These are phyloP conservation scores for Phialocephala subalpina DNA, from an alignment of 2,329 filamentous ascomycete species.

Conservation along the genomic window DNA sequence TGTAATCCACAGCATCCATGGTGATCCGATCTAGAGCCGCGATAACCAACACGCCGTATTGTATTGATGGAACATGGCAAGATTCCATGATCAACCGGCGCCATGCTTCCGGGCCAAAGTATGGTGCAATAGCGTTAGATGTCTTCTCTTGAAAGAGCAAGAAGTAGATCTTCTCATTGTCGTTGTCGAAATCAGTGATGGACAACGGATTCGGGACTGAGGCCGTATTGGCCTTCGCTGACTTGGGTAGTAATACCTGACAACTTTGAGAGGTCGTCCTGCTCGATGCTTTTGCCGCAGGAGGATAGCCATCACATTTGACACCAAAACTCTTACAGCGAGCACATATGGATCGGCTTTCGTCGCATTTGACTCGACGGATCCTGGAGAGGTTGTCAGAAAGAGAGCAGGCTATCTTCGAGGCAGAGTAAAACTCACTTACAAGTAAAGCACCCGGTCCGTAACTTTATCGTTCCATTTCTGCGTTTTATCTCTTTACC, in stretches of 20 bases:
- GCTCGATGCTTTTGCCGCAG: not conserved
- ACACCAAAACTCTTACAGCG: conserved; percentile 9
- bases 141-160: conserved; percentile 22
- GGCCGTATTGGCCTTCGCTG: not conserved
- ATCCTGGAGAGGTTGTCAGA: conserved; percentile 3
- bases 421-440: not conserved
- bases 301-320: conserved; percentile 15
- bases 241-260: not conserved
- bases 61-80: conserved; percentile 19
- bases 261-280: not conserved
- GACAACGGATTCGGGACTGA: not conserved
- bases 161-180: conserved; percentile 25
- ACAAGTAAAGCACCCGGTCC: conserved; percentile 14
- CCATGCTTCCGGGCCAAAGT: conserved; percentile 21
- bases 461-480: not conserved
- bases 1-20: conserved; percentile 10
- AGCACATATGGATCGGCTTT: conserved; percentile 5
- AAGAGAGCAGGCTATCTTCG: too few relatives aligned
- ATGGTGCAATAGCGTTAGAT: conserved; percentile 9
- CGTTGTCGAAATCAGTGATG: conserved; percentile 1
- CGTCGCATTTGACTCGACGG: conserved; percentile 17
- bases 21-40: not conserved
- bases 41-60: conserved; percentile 16
- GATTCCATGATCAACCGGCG: conserved; percentile 22
- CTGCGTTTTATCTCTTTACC: conserved; percentile 2